Base-by-base conservation (phyloP, 257 asterid genomes). In the Petunia axillaris region DNA sequence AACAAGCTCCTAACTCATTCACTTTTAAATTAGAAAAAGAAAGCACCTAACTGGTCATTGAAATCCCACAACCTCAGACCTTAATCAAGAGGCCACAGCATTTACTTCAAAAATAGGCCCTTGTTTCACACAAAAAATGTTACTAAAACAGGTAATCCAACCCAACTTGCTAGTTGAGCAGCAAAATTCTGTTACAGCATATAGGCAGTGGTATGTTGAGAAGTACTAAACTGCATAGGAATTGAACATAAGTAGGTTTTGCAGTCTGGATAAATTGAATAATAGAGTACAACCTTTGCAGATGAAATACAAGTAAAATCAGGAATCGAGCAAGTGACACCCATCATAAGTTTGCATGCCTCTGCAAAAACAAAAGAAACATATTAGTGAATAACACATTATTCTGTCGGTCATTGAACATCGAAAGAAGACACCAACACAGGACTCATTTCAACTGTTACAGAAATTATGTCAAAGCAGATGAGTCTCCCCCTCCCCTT, bases 291-390 rank as follows among this genome's bases (percentile, higher is more conserved):
- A 67, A 96, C 99, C 99, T 96, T 96, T 76, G 98, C 90, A 13
- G 97, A 86, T 54, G 98, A 94, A 73, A 93, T 84, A 86, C 99
- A 93, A 57, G 94, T 96, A 85, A 93, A 93, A 79, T 93, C 98
- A 40, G 99, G 99, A 90, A 94, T 87, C n/a, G 99, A 85, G 89
- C 98, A 93, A 79, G 97, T 87, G 84, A 89, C 82, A 77, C 85
- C 89, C 87, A 90, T 94, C 99, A 96, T 91, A 76, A 90, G 91
- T 91, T 86, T 91, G 96, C 98, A 92, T 68, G 93, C 91, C 87
- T 88, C 99, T 96, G 97, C 88, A 80, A 58, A 83, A 80, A 67
- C 44, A 52, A 53, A 83, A 44, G 55, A 4, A 38, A 79, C 62
- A 73, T 48, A 71, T 73, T 11, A 50, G 62, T 73, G 52, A 48